Evolutionary conservation across 148 eudicot species (phyloP).

Genomic region (Amaranthus cruentus): DNA sequence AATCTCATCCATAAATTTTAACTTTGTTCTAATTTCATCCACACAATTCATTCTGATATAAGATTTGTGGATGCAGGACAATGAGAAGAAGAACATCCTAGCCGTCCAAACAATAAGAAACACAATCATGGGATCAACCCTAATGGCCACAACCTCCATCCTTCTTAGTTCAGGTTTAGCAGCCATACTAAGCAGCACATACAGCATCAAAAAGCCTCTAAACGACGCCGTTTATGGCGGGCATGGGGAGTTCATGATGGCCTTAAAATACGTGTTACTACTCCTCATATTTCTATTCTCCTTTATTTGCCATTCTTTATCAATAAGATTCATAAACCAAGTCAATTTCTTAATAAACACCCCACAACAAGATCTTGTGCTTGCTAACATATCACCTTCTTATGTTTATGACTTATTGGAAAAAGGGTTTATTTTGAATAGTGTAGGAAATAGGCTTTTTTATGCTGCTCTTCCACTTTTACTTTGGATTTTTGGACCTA

Average conservation of each 20-base stretch:
- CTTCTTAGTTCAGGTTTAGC: conserved; percentile 80
- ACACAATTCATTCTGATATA: no score
- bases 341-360: conserved; percentile 55
- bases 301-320: conserved; percentile 70
- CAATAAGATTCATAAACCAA: conserved; percentile 82
- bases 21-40: no score
- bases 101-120: conserved; percentile 91
- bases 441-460: conserved; percentile 35
- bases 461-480: conserved; percentile 35
- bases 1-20: no score
- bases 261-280: conserved; percentile 74
- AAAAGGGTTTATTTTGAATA: conserved; percentile 26
- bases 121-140: conserved; percentile 92
- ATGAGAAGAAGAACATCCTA: conserved; percentile 88
- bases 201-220: conserved; percentile 72
- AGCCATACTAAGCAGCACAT: conserved; percentile 88
- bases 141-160: conserved; percentile 97
- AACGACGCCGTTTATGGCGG: conserved; percentile 83
- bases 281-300: conserved; percentile 72
- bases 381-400: conserved; percentile 10
- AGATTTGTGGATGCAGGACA: conserved; percentile 48
- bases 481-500: conserved; percentile 41
- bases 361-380: conserved; percentile 11
- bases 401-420: conserved; percentile 32
- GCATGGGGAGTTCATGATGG: conserved; percentile 87